Conservation (phyloP, 2,329 filamentous ascomycete species). For the Lasiodiplodia sp. region DNA sequence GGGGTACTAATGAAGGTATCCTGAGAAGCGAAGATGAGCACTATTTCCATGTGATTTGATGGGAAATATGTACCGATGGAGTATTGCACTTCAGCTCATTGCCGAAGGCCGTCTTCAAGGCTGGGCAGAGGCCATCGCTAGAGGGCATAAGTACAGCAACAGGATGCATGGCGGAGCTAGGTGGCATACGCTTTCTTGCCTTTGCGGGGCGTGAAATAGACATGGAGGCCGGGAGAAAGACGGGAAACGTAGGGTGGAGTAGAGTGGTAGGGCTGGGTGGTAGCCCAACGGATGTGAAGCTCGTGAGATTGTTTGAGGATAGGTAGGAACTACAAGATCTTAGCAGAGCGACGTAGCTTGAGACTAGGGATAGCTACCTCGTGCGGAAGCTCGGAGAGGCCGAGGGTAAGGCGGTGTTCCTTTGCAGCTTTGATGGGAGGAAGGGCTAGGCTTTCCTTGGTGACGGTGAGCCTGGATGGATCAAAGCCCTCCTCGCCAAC, state of each 20-base stretch:
- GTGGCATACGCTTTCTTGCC: constrained; percentile 34
- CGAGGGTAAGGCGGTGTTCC: constrained; percentile 80
- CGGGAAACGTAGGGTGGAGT: constrained; percentile 77
- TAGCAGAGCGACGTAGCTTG: neutral
- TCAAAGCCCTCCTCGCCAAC: constrained; percentile 62
- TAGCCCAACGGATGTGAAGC: constrained; percentile 82
- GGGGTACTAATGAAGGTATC: constrained; percentile 69
- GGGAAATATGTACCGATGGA: constrained; percentile 49
- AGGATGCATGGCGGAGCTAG: too few relatives aligned
- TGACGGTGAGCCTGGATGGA: constrained; percentile 67
- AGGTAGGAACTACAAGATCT: constrained; percentile 59
- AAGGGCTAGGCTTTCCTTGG: constrained; percentile 62
- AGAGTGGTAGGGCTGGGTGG: constrained; percentile 62
- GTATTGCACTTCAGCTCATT: constrained; percentile 62
- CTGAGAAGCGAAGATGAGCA: constrained; percentile 39
- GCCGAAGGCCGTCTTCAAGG: constrained; percentile 66
- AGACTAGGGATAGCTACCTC: constrained; percentile 55
- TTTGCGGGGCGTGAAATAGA: constrained; percentile 72
- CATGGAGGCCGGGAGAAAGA: constrained; percentile 80
- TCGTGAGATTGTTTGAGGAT: constrained; percentile 71
- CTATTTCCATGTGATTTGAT: neutral
- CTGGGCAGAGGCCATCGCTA: constrained; percentile 63
- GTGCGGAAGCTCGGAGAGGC: constrained; percentile 74
- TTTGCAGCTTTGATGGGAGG: constrained; percentile 70
- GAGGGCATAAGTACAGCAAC: neutral